A percentile compares a stretch with the other conserved stretches of the same genome.
Conservation (phyloP, 441 rosid species). For the Arabidopsis hybrid region DNA sequence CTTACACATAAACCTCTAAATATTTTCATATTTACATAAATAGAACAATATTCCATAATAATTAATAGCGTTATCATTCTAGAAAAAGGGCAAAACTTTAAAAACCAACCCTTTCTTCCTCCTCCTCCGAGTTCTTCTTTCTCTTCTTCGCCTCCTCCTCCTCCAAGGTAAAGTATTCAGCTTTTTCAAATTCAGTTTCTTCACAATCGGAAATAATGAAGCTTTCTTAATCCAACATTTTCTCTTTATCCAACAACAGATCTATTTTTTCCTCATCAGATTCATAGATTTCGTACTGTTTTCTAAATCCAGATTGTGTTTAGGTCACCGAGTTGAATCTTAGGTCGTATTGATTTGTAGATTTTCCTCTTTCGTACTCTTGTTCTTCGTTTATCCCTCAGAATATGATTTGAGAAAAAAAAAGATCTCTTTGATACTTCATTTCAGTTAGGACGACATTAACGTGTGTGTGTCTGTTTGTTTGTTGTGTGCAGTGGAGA, state of each 20-base stretch:
- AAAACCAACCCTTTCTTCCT: neutral
- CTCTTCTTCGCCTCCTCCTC: slow-evolving; percentile 34
- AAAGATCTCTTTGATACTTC: neutral
- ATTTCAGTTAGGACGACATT: neutral
- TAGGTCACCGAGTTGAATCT: neutral
- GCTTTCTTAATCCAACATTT: slow-evolving; percentile 7
- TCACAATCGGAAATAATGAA: neutral
- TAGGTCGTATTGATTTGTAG: slow-evolving; percentile 3
- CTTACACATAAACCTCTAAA: slow-evolving; percentile 14
- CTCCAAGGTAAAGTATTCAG: slow-evolving; percentile 36
- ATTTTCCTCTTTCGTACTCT: neutral
- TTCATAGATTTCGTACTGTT: slow-evolving; percentile 22
- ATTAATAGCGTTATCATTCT: slow-evolving; percentile 29
- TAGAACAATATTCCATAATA: slow-evolving; percentile 17
- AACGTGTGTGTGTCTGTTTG: neutral
- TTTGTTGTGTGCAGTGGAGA: slow-evolving; percentile 22
- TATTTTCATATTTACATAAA: slow-evolving; percentile 30
- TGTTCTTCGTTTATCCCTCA: neutral
- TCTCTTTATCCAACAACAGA: slow-evolving; percentile 21
- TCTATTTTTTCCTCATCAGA: slow-evolving; percentile 16
- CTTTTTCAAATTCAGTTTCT: slow-evolving; percentile 17
- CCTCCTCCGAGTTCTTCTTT: slow-evolving; percentile 2
- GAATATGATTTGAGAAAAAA: neutral
- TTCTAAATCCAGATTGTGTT: slow-evolving; percentile 6
- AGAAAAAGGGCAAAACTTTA: neutral